Evolutionary conservation across 2,329 filamentous ascomycete genomes (phyloP), one percentile per base, ranked within the genome.

Genomic region (Cercospora sesami): DNA sequence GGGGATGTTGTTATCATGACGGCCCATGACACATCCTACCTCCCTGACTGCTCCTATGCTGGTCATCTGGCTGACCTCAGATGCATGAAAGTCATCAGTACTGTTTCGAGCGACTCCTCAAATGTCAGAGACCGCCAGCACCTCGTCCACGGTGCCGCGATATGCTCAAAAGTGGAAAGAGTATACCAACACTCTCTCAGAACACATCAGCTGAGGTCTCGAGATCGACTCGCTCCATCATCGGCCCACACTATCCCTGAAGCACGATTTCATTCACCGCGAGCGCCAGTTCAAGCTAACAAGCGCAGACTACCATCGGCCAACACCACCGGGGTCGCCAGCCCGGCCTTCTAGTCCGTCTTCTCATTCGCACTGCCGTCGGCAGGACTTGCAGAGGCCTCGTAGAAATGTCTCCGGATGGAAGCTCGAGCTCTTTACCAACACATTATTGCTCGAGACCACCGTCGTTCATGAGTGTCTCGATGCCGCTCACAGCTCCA

Each of bases 181-280:
- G 12, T 26, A 33, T 21, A 23, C 16, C 5, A 7, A 33, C 16
- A 58, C 18, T 9, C 18, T 36, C n/a, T 23, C 55, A 59, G 55
- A n/a, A 30, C n/a, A 59, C 28, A 59, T 28, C 55, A 59, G 28
- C 55, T 59, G 55, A 59, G 55, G 55, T 59, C 18, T 23, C 28
- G 9, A 36, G 55, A 36, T 36, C 55, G 16, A 31, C 55, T 59
- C 55, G 55, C 55, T 59, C 55, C 30, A 59, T 36, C 30, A 36
- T 59, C 31, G 55, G 55, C 55, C 55, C 55, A 59, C 28, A 59
- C 18, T 16, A 59, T 59, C 55, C 55, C 55, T 18, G 55, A 31
- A 58, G 53, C 53, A 33, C n/a, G 12, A 33, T 59, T 59, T 4
- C 55, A 33, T 59, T 36, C 55, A 59, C 28, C 30, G 31, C 30